Evolutionary conservation across 164 flowering plant genomes (phyloP).

Genomic region (Nymphaea thermarum): DNA sequence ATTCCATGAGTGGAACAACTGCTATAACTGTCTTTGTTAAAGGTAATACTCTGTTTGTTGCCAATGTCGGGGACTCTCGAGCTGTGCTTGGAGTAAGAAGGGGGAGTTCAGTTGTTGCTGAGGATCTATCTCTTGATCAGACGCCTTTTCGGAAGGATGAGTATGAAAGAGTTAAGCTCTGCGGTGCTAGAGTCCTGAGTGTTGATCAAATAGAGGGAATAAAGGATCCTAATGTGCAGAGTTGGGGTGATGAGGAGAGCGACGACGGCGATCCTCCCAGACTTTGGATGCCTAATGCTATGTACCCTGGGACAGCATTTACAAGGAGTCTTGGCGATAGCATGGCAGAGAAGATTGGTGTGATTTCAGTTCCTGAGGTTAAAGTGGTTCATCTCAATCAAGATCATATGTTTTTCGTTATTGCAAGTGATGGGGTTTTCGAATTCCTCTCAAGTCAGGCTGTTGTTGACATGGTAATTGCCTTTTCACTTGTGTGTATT

Average conservation of each 20-base stretch:
- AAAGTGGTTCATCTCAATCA: conserved; percentile 44
- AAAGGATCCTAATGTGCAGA: conserved; percentile 68
- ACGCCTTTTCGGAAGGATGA: conserved; percentile 92
- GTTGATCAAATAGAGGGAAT: conserved; percentile 86
- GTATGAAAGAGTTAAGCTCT: conserved; percentile 69
- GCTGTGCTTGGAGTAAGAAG: conserved; percentile 68
- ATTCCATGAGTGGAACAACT: conserved; percentile 94
- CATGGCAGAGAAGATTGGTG: conserved; percentile 83
- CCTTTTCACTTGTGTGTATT: not conserved
- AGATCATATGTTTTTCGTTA: conserved; percentile 65
- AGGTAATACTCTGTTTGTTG: conserved; percentile 65
- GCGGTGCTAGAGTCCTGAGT: conserved; percentile 90
- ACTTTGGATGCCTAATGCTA: conserved; percentile 80
- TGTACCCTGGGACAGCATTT: conserved; percentile 95
- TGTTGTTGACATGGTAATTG: conserved; percentile 74
- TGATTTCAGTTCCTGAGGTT: conserved; percentile 81
- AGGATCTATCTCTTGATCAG: conserved; percentile 71
- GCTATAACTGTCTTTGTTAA: conserved; percentile 76
- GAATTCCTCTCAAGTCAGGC: conserved; percentile 90
- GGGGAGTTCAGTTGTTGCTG: conserved; percentile 46
- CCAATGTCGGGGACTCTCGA: conserved; percentile 95
- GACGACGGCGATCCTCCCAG: conserved; percentile 90
- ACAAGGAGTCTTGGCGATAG: conserved; percentile 89
- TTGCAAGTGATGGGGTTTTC: conserved; percentile 97
- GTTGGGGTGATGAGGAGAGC: conserved; percentile 86